Evolutionary conservation across 2,329 filamentous ascomycete species (phyloP).

Genomic region (Sporothrix protearum): DNA sequence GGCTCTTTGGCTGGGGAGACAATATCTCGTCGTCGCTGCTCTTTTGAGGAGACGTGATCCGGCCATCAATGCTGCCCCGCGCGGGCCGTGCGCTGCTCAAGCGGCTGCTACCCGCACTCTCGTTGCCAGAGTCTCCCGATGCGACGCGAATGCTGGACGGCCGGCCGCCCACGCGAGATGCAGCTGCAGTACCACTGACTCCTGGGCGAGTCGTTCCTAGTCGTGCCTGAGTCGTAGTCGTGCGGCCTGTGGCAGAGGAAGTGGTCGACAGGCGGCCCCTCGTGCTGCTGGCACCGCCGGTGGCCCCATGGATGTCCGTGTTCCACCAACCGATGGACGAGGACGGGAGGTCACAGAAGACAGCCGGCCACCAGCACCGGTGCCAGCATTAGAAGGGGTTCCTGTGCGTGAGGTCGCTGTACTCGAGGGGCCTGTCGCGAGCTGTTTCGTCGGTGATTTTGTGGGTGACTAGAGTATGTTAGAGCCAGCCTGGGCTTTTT

Average conservation of each 20-base stretch:
- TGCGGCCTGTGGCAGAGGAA: constrained; percentile 37
- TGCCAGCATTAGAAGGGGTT: constrained; percentile 56
- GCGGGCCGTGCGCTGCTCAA: constrained; percentile 37
- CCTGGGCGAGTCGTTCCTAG: neutral
- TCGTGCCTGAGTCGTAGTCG: constrained; percentile 19
- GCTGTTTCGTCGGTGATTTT: constrained; percentile 75
- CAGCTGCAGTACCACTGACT: constrained; percentile 32
- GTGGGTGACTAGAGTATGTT: constrained; percentile 59
- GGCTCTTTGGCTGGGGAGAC: constrained; percentile 50
- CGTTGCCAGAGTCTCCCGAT: constrained; percentile 48
- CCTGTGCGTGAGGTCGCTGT: constrained; percentile 59
- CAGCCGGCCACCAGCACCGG: constrained; percentile 39
- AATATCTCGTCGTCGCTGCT: constrained; percentile 52
- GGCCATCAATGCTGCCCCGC: constrained; percentile 34
- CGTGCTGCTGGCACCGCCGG: constrained; percentile 50
- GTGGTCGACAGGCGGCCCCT: constrained; percentile 45
- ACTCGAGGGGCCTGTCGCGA: constrained; percentile 54
- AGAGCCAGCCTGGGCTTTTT: neutral
- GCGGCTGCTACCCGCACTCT: constrained; percentile 28
- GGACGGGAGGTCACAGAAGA: constrained; percentile 30
- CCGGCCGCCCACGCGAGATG: constrained; percentile 37
- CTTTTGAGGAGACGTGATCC: constrained; percentile 39
- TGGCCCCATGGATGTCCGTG: constrained; percentile 65
- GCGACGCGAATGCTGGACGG: constrained; percentile 42
- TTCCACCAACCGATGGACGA: constrained; percentile 51